Conservation (phyloP, 768 basidiomycete species). For the Baorangia bicolor region DNA sequence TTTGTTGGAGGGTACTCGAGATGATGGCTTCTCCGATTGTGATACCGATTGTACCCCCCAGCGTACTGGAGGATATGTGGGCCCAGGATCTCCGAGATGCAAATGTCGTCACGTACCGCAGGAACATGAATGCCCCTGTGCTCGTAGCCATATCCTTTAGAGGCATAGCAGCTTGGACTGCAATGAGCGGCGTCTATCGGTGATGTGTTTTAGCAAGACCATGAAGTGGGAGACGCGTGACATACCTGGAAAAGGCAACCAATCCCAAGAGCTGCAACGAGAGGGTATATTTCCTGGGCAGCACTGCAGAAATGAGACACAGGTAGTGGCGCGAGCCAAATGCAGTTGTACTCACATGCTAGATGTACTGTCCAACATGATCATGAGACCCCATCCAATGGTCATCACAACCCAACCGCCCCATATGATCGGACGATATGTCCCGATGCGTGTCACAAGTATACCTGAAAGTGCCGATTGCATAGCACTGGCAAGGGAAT, state of each 20-base stretch:
- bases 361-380: constrained; percentile 34
- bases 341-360: constrained; percentile 21
- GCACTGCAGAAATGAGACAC: constrained; percentile 19
- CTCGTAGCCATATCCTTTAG: constrained; percentile 43
- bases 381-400: constrained; percentile 38
- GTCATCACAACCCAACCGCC: constrained; percentile 28
- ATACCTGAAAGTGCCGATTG: constrained; percentile 25
- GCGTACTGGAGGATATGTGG: constrained; percentile 41
- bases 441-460: constrained; percentile 25
- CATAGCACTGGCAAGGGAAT: constrained; percentile 26
- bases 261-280: constrained; percentile 34
- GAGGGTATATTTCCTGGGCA: constrained; percentile 31
- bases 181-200: constrained; percentile 32
- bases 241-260: constrained; percentile 37
- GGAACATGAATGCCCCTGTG: constrained; percentile 37
- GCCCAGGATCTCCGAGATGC: neutral
- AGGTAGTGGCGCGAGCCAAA: neutral
- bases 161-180: constrained; percentile 46
- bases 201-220: neutral
- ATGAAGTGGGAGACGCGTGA: neutral
- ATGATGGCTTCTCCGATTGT: constrained; percentile 73
- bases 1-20: constrained; percentile 44
- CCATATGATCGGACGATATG: constrained; percentile 36
- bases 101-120: constrained; percentile 23
- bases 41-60: constrained; percentile 76